phyloP scores from a whole-genome alignment of 805 yeast species.

The Yarrowia bubula region DNA sequence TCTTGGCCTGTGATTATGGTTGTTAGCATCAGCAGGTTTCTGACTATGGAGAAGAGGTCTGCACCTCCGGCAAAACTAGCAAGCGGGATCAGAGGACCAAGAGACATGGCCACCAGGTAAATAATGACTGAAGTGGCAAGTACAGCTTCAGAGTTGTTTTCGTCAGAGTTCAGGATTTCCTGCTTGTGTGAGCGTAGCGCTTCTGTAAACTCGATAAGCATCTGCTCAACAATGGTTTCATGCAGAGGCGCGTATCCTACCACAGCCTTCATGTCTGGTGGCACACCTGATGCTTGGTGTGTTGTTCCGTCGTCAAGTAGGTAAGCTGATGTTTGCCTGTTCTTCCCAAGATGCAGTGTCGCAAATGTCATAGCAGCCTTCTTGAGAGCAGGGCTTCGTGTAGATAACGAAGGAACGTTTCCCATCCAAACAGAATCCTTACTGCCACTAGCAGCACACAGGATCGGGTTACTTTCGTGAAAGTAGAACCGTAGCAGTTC shows the following conservation, averaged over 20 bases:
- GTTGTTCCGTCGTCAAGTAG: not conserved
- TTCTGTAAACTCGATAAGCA: not conserved
- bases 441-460: not conserved
- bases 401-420: not conserved
- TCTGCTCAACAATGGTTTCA: not conserved
- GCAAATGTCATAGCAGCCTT: conserved; percentile 6
- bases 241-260: conserved; percentile 5
- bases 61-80: conserved; percentile 2
- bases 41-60: not conserved
- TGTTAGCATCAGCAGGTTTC: not conserved
- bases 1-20: not conserved
- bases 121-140: not conserved
- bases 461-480: not conserved
- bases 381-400: not conserved
- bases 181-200: not conserved
- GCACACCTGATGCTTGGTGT: not conserved
- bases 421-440: not conserved
- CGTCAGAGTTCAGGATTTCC: not conserved
- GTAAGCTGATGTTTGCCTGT: not conserved
- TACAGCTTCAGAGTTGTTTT: not conserved
- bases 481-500: conserved; percentile 5
- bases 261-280: not conserved
- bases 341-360: not conserved
- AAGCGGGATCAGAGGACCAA: not conserved
- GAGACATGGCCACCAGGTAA: conserved; percentile 4